Base-by-base conservation (phyloP, 2,329 filamentous ascomycete genomes). In the Geosmithia putterillii region DNA sequence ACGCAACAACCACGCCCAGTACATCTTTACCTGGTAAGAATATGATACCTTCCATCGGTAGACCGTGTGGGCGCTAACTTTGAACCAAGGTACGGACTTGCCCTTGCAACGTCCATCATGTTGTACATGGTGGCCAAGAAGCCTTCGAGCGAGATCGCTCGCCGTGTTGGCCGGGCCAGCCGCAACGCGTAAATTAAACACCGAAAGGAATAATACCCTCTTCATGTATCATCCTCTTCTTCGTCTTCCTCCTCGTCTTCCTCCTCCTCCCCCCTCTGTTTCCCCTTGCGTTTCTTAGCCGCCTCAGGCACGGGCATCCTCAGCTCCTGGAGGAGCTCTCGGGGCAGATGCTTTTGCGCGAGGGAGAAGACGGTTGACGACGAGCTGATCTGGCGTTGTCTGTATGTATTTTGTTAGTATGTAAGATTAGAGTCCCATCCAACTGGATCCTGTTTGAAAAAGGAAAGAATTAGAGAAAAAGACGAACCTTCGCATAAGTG, bases 1-100 rank as follows among this genome's bases (percentile, higher is more conserved):
- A 57, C 78, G 87, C 60, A 98, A 98, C 60, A 96, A 94, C 64
- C 92, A 98, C 64, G 81, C 86, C 50, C 92, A 96, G 70, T 98
- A 98, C 64, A 98, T 98, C 52, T 92, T 95, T 62, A 98, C 92
- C 51, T 98, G 92, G 92, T 96, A 77, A 57, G 80, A 10, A 17
- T 23, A 32, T 23, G 15, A 42, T 18, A 10, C 43, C 17, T n/a
- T 42, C 22, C 21, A 32, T 21, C n/a, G n/a, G 6, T 8, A n/a
- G 5, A 14, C 4, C 12, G 23, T 15, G 19, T 21, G 20, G n/a
- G 14, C 14, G 10, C 44, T 43, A 41, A 40, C 36, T 14, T 12
- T 7, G 25, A 21, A 38, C 18, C 39, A 51, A 95, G 88, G 88
- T 95, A 94, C 58, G 86, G 84, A 48, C 74, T 94, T 49, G 83